These are phyloP conservation scores for Heritiera littoralis DNA, from an alignment of 345 rosid species.

Conservation along the genomic window DNA sequence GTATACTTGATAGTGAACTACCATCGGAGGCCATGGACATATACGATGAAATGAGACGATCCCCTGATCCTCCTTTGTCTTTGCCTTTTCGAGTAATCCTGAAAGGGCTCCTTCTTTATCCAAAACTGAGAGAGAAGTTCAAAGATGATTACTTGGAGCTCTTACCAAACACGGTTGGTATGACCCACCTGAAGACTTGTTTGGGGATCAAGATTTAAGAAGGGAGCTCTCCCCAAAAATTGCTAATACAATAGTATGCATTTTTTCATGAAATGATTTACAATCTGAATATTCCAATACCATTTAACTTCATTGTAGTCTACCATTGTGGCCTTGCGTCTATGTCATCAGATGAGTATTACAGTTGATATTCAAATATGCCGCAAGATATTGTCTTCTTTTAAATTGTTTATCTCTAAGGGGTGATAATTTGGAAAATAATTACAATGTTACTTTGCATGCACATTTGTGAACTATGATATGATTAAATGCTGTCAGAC, in stretches of 20 bases:
- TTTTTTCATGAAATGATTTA: background rate
- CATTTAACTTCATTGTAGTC: background rate
- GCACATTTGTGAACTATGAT: background rate
- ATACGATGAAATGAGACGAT: constrained; percentile 81
- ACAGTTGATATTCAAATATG: background rate
- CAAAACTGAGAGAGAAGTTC: constrained; percentile 75
- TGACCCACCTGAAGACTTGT: constrained; percentile 83
- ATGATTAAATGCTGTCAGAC: background rate
- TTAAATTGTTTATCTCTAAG: background rate
- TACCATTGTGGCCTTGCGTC: background rate
- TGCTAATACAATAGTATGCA: background rate
- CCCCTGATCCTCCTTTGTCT: constrained; percentile 85
- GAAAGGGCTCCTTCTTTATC: constrained; percentile 81
- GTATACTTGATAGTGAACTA: constrained; percentile 66
- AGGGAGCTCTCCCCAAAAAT: constrained; percentile 20
- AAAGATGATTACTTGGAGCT: constrained; percentile 89
- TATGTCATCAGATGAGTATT: background rate
- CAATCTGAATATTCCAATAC: background rate
- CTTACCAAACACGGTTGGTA: constrained; percentile 83
- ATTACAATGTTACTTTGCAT: background rate
- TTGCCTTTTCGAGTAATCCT: constrained; percentile 86
- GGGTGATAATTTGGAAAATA: background rate
- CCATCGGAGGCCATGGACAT: constrained; percentile 75
- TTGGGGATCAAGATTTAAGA: constrained; percentile 49
- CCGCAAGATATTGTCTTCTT: background rate